phyloP scores from a whole-genome alignment of 139 green algal species.

The Coccomyxa sp. region DNA sequence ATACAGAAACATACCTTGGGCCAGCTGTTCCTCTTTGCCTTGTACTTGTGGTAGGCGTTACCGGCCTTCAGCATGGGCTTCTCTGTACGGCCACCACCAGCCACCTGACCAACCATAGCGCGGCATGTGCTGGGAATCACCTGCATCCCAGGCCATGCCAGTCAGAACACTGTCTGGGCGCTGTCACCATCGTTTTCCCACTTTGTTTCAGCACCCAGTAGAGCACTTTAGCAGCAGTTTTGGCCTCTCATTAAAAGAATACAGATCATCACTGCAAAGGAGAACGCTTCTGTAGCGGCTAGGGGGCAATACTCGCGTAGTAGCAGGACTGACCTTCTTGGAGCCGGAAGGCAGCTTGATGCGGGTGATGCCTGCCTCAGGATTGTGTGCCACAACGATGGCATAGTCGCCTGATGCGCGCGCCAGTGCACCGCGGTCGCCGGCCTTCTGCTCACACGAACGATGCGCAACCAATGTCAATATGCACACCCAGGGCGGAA shows the following conservation, averaged over 20 bases:
- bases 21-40: constrained; percentile 93
- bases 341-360: constrained; percentile 97
- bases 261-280: too few species aligned
- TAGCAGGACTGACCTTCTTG: constrained; percentile 81
- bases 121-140: constrained; percentile 88
- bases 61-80: constrained; percentile 99
- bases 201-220: too few species aligned
- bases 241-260: too few species aligned
- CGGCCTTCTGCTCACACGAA: constrained; percentile 58
- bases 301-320: too few species aligned
- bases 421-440: constrained; percentile 90
- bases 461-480: too few species aligned
- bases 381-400: constrained; percentile 98
- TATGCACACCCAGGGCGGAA: too few species aligned
- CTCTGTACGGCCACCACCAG: constrained; percentile 96
- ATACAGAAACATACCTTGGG: constrained; percentile 43
- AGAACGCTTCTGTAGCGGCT: too few species aligned
- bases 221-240: too few species aligned
- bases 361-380: constrained; percentile 91
- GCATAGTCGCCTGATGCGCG: constrained; percentile 94
- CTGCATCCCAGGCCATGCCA: constrained; percentile 26
- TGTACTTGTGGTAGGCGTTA: constrained; percentile 94
- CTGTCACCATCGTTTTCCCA: too few species aligned
- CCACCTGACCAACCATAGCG: constrained; percentile 93
- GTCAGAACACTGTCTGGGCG: background rate